Base-by-base conservation (phyloP, 1,284 basidiomycete species). In the Phellinidium pouzarii region DNA sequence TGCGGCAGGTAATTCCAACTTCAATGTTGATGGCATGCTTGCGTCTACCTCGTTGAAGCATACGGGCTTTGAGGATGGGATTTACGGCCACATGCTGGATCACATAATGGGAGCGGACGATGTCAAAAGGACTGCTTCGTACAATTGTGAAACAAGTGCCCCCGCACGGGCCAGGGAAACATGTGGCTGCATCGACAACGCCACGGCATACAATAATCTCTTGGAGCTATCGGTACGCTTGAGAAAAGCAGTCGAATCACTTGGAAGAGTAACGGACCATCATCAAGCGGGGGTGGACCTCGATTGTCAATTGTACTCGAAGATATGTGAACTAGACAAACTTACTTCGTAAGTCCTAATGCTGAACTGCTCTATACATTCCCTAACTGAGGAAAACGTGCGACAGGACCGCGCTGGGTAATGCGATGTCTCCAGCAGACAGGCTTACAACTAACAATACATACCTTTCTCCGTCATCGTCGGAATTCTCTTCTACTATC, bases 191-290 rank as follows among this genome's bases (percentile, higher is more conserved):
- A 68, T 84, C 40, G 68, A 73, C 48, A 79, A 82, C 54, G 58
- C 69, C 25, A 61, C 69, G 26, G 76, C 68, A 59, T 83, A 84
- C 60, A 76, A 69, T 50, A 75, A 73, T 36, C 69, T 82, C 23
- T 73, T 84, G 7, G 81, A 84, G 59, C 68, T 84, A 23, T 84
- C 82, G 1, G 66, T 83, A 26, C 71, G 79, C 49, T 70, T 84
- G 26, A 71, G 80, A 27, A 78, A 74, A 58, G 79, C 79, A 2
- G 75, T 76, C 22, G 74, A 82, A 53, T 68, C 77, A 31, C 75
- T 84, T 42, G 68, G 71, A 23, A 74, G 71, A 44, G 76, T 75
- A 7, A 62, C 73, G 23, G 72, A 69, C 52, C 82, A 84, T 61
- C 69, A 66, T 26, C 61, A 72, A 52, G 70, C 71, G 27, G 67